Evolutionary conservation across 2,329 filamentous ascomycete species (phyloP).

Genomic region (Zasmidium citrigriseum): DNA sequence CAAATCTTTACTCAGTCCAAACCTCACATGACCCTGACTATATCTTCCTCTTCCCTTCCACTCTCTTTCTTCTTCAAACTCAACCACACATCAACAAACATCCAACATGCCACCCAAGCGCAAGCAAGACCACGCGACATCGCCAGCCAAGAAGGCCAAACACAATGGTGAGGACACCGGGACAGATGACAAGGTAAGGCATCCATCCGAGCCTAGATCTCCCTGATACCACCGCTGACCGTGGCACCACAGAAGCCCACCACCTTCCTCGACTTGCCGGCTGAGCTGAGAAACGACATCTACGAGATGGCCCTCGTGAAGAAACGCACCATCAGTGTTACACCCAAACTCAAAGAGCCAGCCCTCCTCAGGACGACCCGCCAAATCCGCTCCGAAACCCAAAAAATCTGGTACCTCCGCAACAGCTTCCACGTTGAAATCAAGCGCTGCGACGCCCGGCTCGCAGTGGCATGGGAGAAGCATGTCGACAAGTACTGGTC

Average conservation of each 20-base stretch:
- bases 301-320: not conserved
- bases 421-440: conserved; percentile 1
- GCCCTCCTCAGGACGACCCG: not conserved
- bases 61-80: not conserved
- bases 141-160: not conserved
- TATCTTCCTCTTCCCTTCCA: not conserved
- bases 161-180: not conserved
- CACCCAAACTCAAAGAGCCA: not conserved
- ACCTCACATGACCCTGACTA: not conserved
- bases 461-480: not conserved
- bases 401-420: not conserved
- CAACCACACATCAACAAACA: not conserved
- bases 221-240: not conserved
- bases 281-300: not conserved
- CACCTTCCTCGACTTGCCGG: not conserved
- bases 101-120: not conserved
- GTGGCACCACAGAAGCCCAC: not conserved
- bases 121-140: not conserved
- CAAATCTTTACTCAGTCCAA: not conserved
- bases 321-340: not conserved
- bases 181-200: not conserved
- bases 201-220: not conserved
- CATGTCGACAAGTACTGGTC: not conserved
- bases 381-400: conserved; percentile 5
- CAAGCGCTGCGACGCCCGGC: not conserved